Evolutionary conservation across 805 yeast species (phyloP), one percentile per base, ranked within the genome.

Genomic region (Cyberlindnera maritima): DNA sequence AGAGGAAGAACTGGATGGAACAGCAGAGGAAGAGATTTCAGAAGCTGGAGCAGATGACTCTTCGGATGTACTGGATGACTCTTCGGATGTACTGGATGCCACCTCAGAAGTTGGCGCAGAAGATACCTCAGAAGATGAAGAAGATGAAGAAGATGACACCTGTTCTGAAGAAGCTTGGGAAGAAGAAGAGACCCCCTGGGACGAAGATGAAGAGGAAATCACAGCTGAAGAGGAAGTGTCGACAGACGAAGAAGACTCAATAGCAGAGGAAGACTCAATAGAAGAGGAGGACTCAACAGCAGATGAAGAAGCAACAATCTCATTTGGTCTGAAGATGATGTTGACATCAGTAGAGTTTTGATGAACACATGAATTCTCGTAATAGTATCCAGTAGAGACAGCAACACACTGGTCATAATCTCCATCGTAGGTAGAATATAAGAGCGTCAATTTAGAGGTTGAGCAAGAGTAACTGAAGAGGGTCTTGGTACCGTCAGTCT

Each of bases 351-450:
- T 15, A 8, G 25, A 40, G 2, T 12, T 13, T 12, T 28, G 20
- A 21, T 46, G 43, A 1, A 15, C 10, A 21, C 51, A 44, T 17
- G 14, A 17, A 3, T 17, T 9, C 28, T 44, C 47, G 21, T 47
- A 47, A 32, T 38, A 44, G 37, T 36, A 44, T 2, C 40, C 44
- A 23, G 36, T 28, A 14, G 14, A 13, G 1, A 34, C 26, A 8
- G 21, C 19, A 13, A 10, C 18, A 39, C 56, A 52, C 15, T 34
- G 28, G n/a, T 49, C 54, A 19, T 47, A 21, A 13, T 44, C 44
- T 2, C 31, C 46, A 2, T 13, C 10, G 29, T 44, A 46, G 15
- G 26, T 36, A 10, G 41, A n/a, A 41, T 43, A 43, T 3, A 15
- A 8, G 20, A 37, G 36, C 1, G 43, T 32, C 26, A 44, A 31